Evolutionary conservation across 495 filamentous ascomycete genomes (phyloP).

Genomic region (Aspergillus wentii): DNA sequence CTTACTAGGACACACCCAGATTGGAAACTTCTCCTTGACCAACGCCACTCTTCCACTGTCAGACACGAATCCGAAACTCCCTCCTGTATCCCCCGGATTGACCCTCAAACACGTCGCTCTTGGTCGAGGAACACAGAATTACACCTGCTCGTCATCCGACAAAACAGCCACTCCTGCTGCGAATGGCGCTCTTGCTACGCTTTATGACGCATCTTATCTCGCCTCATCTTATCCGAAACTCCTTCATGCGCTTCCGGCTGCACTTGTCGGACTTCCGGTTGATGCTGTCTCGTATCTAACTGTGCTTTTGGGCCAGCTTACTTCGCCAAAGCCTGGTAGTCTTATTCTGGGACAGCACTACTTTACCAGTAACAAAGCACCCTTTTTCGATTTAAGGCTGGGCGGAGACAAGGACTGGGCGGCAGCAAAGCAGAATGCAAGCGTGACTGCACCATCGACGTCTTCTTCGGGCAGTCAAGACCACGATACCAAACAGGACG

Average conservation of each 20-base stretch:
- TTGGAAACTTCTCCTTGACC: slow-evolving; percentile 28
- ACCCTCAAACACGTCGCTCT: slow-evolving; percentile 58
- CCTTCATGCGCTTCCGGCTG: slow-evolving; percentile 30
- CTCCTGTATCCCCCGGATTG: slow-evolving; percentile 37
- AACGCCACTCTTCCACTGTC: slow-evolving; percentile 14
- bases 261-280: too few relatives aligned
- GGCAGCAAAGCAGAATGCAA: slow-evolving; percentile 37
- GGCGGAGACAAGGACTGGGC: slow-evolving; percentile 34
- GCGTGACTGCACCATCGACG: slow-evolving; percentile 50
- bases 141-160: slow-evolving; percentile 52
- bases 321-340: slow-evolving; percentile 15
- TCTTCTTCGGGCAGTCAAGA: too few relatives aligned
- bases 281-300: too few relatives aligned
- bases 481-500: slow-evolving; percentile 44
- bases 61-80: slow-evolving; percentile 27
- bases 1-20: too few relatives aligned
- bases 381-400: slow-evolving; percentile 54
- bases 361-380: slow-evolving; percentile 48
- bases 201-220: slow-evolving; percentile 57
- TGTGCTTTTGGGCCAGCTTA: too few relatives aligned
- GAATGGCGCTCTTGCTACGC: slow-evolving; percentile 60
- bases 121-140: slow-evolving; percentile 75
- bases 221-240: slow-evolving; percentile 19
- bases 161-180: slow-evolving; percentile 26
- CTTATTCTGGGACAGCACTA: slow-evolving; percentile 58